Percentiles rank a stretch among this genome's conserved stretches.
phyloP scores from a whole-genome alignment of 345 rosid genomes.

The Linum usitatissimum region DNA sequence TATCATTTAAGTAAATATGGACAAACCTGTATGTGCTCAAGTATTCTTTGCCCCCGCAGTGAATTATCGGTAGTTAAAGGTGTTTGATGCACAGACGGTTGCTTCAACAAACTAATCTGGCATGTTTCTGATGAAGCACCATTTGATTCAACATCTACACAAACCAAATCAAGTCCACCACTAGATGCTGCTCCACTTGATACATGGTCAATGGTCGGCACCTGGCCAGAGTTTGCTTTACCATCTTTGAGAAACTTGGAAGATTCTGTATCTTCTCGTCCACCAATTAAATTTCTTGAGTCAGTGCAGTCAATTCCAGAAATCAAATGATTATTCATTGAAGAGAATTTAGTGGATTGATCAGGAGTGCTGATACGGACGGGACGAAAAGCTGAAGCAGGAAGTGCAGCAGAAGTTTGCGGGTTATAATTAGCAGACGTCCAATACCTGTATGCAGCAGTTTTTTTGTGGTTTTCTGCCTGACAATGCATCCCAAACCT shows the following conservation, averaged over 20 bases:
- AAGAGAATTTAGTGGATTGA: conserved; percentile 22
- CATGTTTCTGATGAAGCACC: conserved; percentile 28
- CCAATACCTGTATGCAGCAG: conserved; percentile 63
- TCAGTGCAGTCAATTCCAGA: conserved; percentile 29
- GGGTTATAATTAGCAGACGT: conserved; percentile 42
- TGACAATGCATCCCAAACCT: conserved; percentile 68
- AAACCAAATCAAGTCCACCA: conserved; percentile 24
- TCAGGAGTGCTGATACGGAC: conserved; percentile 23
- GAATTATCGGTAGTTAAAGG: conserved; percentile 51
- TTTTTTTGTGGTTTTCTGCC: conserved; percentile 59
- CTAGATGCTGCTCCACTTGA: conserved; percentile 22
- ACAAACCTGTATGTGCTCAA: conserved; percentile 52
- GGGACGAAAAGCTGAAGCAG: conserved; percentile 18
- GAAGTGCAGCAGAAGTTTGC: conserved; percentile 22
- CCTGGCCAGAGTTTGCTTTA: conserved; percentile 23
- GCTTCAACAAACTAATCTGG: conserved; percentile 19
- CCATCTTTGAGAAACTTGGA: conserved; percentile 21
- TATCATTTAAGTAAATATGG: conserved; percentile 9
- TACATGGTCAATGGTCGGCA: conserved; percentile 28
- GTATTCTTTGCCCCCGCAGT: conserved; percentile 74
- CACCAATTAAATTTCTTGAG: conserved; percentile 24
- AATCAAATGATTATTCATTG: conserved; percentile 28
- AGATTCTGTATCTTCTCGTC: conserved; percentile 30
- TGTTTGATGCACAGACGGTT: conserved; percentile 26
- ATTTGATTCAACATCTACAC: conserved; percentile 20